A percentile compares a stretch with the other conserved stretches of the same genome.
Evolutionary conservation across 1,284 basidiomycete genomes (phyloP).

Genomic region (Trametes hirsuta): DNA sequence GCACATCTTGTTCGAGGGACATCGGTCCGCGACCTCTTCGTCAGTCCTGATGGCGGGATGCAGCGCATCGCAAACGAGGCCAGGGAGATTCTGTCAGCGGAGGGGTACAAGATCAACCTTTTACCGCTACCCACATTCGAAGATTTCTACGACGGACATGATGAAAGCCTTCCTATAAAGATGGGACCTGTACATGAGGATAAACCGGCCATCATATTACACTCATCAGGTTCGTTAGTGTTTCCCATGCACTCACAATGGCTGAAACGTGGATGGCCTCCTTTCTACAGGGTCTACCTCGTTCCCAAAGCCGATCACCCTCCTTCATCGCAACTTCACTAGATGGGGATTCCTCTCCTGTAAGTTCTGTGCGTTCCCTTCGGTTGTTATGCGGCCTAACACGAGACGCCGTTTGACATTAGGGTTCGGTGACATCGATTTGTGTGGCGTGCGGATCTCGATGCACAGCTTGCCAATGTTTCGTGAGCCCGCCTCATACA

Average conservation of each 20-base stretch:
- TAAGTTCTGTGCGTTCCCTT: slow-evolving; percentile 1
- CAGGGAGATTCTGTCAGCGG: slow-evolving; percentile 16
- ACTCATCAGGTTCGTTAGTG: slow-evolving; percentile 37
- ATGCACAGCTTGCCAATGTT: slow-evolving; percentile 31
- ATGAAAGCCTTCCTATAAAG: slow-evolving; percentile 21
- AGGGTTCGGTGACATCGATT: slow-evolving; percentile 25
- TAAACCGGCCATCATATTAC: slow-evolving; percentile 32
- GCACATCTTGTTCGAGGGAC: slow-evolving; percentile 32
- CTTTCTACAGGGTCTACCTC: slow-evolving; percentile 32
- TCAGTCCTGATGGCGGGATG: slow-evolving; percentile 27
- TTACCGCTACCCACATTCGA: slow-evolving; percentile 20
- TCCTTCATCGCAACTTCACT: slow-evolving; percentile 15
- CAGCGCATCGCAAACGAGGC: slow-evolving; percentile 23
- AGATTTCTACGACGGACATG: slow-evolving; percentile 14
- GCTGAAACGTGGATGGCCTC: too few species aligned
- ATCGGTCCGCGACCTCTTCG: slow-evolving; percentile 20
- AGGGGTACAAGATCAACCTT: slow-evolving; percentile 16
- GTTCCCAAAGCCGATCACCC: slow-evolving; percentile 34
- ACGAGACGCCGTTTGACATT: background rate
- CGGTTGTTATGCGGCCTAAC: background rate
- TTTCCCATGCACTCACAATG: background rate
- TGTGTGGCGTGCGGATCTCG: slow-evolving; percentile 27
- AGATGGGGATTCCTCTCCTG: slow-evolving; percentile 18
- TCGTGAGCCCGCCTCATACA: slow-evolving; percentile 15
- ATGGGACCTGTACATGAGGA: slow-evolving; percentile 15